These are phyloP conservation scores for Eremomyces bilateralis DNA, from an alignment of 495 filamentous ascomycete genomes.

Conservation along the genomic window DNA sequence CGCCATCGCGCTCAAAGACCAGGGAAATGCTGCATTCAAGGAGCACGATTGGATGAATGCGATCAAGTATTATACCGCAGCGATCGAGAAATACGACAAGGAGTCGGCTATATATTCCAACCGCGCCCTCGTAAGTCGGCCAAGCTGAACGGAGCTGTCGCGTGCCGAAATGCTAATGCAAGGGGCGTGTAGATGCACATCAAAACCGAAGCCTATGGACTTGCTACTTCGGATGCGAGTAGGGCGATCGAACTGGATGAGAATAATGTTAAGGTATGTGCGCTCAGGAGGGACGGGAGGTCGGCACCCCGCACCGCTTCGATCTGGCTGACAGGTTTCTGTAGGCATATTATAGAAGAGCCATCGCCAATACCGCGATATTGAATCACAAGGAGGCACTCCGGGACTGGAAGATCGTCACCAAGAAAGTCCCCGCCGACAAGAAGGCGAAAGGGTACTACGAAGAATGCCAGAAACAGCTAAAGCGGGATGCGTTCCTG, in stretches of 20 bases:
- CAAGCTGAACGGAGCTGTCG: not conserved
- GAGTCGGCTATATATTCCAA: constrained; percentile 87
- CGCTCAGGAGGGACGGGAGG: too few species aligned
- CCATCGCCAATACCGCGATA: constrained; percentile 75
- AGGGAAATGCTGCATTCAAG: constrained; percentile 85
- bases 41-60: constrained; percentile 72
- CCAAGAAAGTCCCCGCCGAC: constrained; percentile 67
- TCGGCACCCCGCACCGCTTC: constrained; percentile 1
- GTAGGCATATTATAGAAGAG: constrained; percentile 88
- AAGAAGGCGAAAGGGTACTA: constrained; percentile 78
- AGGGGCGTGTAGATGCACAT: constrained; percentile 49
- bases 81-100: constrained; percentile 65
- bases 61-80: constrained; percentile 69
- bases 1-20: constrained; percentile 66
- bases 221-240: constrained; percentile 79
- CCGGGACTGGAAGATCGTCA: constrained; percentile 79
- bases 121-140: constrained; percentile 66
- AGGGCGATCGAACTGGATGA: constrained; percentile 82
- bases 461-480: constrained; percentile 79
- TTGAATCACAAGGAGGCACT: constrained; percentile 68
- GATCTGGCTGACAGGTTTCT: constrained; percentile 1
- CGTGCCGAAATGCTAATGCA: not conserved
- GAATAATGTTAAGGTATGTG: constrained; percentile 65
- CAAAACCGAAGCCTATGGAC: constrained; percentile 86
- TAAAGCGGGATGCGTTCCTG: constrained; percentile 74